phyloP scores from a whole-genome alignment of 306 rosid species.

The Leucaena leucocephala region DNA sequence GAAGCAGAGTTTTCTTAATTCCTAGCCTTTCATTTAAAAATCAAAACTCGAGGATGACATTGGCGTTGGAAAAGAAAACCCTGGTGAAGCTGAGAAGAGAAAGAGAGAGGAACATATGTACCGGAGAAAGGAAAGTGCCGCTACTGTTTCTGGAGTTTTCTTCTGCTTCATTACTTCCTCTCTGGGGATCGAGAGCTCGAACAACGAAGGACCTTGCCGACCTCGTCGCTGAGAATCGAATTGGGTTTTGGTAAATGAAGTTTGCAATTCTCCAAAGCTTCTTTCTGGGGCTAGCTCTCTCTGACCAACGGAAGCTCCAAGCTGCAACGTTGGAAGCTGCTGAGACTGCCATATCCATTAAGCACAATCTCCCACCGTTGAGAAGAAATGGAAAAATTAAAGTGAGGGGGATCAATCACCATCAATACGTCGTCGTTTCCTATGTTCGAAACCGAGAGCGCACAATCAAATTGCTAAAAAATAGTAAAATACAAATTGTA shows the following conservation, averaged over 20 bases:
- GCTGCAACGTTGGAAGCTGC: slow-evolving; percentile 31
- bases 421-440: neutral
- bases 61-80: neutral
- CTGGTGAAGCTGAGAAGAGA: neutral
- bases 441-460: neutral
- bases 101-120: neutral
- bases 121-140: too few species aligned
- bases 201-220: neutral
- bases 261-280: slow-evolving; percentile 22
- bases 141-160: neutral
- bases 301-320: slow-evolving; percentile 38
- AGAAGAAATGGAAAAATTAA: neutral
- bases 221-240: slow-evolving; percentile 33
- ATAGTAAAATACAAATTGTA: too few species aligned
- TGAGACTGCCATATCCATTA: slow-evolving; percentile 34
- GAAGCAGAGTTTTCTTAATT: neutral
- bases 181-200: neutral
- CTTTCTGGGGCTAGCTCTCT: slow-evolving; percentile 26
- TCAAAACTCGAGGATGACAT: neutral
- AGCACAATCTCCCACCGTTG: neutral
- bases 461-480: neutral
- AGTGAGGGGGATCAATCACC: neutral
- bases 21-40: neutral
- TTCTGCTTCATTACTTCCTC: neutral
- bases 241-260: slow-evolving; percentile 29